These are phyloP conservation scores for Botrytis aclada DNA, from an alignment of 2,329 filamentous ascomycete genomes.

Conservation along the genomic window DNA sequence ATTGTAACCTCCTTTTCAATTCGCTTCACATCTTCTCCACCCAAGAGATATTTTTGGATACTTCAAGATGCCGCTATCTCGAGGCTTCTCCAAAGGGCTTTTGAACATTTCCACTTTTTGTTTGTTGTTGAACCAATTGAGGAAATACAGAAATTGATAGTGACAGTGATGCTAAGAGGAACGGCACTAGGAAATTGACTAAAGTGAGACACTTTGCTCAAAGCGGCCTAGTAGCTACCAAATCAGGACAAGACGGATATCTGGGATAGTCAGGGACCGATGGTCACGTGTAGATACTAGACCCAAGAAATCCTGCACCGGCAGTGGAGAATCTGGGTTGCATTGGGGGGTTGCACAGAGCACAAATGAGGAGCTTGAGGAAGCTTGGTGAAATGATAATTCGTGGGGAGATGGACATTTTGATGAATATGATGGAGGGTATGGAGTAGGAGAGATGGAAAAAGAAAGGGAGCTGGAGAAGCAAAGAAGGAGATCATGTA, in stretches of 20 bases:
- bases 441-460: not conserved
- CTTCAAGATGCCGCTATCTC: not conserved
- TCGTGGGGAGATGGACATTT: not conserved
- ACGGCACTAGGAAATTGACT: not conserved
- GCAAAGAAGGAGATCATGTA: not conserved
- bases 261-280: not conserved
- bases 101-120: not conserved
- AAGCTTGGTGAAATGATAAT: not conserved
- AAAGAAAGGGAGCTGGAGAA: not conserved
- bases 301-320: not conserved
- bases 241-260: not conserved
- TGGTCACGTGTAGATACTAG: not conserved
- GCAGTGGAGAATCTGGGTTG: constrained; percentile 4
- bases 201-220: not conserved
- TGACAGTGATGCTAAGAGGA: not conserved
- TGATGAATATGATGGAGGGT: not conserved
- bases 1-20: not conserved
- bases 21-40: not conserved
- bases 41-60: constrained; percentile 2
- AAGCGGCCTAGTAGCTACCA: not conserved
- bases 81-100: not conserved
- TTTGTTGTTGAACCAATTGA: not conserved
- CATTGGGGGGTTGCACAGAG: constrained; percentile 1
- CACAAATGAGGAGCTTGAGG: not conserved
- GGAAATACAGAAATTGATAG: not conserved